These are phyloP conservation scores for Excoecaria cochinchinensis DNA, from an alignment of 345 rosid genomes.

Conservation along the genomic window DNA sequence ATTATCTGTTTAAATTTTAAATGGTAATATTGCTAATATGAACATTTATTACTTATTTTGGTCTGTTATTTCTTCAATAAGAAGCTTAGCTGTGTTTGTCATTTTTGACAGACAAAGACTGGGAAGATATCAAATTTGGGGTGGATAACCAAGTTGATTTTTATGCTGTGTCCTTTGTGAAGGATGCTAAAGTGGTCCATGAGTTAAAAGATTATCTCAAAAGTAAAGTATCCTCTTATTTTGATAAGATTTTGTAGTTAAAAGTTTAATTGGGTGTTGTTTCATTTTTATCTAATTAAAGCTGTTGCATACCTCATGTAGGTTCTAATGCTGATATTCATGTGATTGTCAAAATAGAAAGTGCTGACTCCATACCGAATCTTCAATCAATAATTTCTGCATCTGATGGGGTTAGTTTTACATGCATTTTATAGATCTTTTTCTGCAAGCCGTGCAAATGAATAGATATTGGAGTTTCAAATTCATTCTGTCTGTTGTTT, in stretches of 20 bases:
- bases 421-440: background rate
- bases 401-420: conserved; percentile 86
- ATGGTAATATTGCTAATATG: conserved; percentile 16
- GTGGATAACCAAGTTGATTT: conserved; percentile 95
- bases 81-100: background rate
- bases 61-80: conserved; percentile 7
- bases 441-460: too few relatives aligned
- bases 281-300: background rate
- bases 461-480: background rate
- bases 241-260: conserved; percentile 8
- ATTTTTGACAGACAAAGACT: conserved; percentile 74
- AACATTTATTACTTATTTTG: conserved; percentile 8
- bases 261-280: background rate
- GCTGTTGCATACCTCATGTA: conserved; percentile 32
- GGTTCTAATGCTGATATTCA: conserved; percentile 85
- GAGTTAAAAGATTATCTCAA: conserved; percentile 85
- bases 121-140: conserved; percentile 99
- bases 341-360: conserved; percentile 83
- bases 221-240: conserved; percentile 35
- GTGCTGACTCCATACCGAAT: conserved; percentile 92
- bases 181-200: conserved; percentile 89
- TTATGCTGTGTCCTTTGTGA: conserved; percentile 95
- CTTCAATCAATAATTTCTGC: conserved; percentile 85
- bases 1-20: conserved; percentile 7
- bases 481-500: background rate